Evolutionary conservation across 2,329 filamentous ascomycete genomes (phyloP), one percentile per base, ranked within the genome.

Genomic region (Dendrostoma leiphaemia): DNA sequence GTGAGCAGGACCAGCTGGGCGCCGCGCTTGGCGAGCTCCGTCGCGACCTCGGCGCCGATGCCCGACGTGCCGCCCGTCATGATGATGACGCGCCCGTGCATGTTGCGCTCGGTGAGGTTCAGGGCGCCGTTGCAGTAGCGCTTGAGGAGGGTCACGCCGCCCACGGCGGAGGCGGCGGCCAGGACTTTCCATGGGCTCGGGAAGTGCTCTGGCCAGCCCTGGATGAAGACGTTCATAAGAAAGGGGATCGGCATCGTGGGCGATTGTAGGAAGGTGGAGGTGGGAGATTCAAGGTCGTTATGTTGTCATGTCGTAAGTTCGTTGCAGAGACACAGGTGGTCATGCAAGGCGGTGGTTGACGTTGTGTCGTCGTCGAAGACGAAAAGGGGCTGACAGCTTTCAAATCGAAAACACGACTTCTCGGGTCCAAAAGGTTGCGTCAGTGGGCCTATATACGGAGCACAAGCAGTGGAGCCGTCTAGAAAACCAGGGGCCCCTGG

Each of bases 61-160:
- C 94, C 94, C 43, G 92, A 93, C 49, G 94, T 99, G 26, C 93
- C 94, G 62, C 94, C 92, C 17, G 94, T 99, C 49, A 99, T 83
- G 78, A 99, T 86, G 41, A 97, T 81, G 46, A 99, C 91, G 67
- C 95, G 95, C 45, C 91, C 91, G 71, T 97, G 91, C 85, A 99
- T 91, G 52, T 88, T 80, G 56, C 90, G 82, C 67, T 96, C 91
- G 24, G 89, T 82, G 38, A 72, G 74, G 70, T 94, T 97, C 62
- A 72, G 75, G 12, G 86, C 82, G 61, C 94, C 95, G 60, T 84
- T 83, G 64, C 87, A 89, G 74, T 88, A 96, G 65, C 78, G 77
- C 77, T 97, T 97, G 45, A 80, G 64, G 28, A 79, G 56, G 45
- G 68, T 67, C 26, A 83, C 61, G 37, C 71, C 60, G 6, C 68